Percentiles rank a stretch among this genome's conserved stretches.
Evolutionary conservation across 1,139 yeast genomes (phyloP).

Genomic region (Tardiomyces blankii): DNA sequence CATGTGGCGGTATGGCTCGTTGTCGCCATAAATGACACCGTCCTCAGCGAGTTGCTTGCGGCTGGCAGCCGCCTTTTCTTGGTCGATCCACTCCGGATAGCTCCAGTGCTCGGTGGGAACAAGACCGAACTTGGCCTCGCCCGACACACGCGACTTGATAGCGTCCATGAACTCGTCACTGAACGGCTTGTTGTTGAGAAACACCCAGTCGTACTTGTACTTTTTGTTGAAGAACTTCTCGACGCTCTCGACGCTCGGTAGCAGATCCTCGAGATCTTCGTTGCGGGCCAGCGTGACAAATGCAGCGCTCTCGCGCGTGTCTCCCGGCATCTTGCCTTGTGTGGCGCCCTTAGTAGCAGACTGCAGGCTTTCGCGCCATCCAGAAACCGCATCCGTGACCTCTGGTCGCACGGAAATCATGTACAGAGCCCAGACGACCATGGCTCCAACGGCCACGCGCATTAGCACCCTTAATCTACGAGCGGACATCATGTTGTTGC

Average conservation of each 20-base stretch:
- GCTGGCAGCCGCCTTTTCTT: conserved; percentile 40
- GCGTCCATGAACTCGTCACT: conserved; percentile 45
- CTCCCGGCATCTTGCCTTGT: conserved; percentile 14
- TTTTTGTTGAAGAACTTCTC: conserved; percentile 85
- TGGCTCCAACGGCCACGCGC: too few species aligned
- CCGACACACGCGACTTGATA: conserved; percentile 40
- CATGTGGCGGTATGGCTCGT: conserved; percentile 62
- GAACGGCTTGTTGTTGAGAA: conserved; percentile 70
- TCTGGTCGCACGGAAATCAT: too few species aligned
- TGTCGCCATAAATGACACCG: conserved; percentile 68
- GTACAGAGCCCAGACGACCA: too few species aligned
- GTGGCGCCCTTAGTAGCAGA: too few species aligned
- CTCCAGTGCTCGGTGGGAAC: conserved; percentile 48
- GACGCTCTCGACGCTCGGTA: conserved; percentile 55
- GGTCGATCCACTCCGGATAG: conserved; percentile 33
- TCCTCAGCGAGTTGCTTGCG: conserved; percentile 62
- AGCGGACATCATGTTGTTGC: too few species aligned
- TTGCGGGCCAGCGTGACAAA: conserved; percentile 77
- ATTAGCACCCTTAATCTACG: too few species aligned
- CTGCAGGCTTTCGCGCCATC: too few species aligned
- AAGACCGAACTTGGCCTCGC: conserved; percentile 54
- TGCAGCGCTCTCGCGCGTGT: conserved; percentile 58
- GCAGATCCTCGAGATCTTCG: conserved; percentile 56
- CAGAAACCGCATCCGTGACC: too few species aligned
- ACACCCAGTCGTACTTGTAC: conserved; percentile 84